Percentiles rank a stretch among this genome's conserved stretches.
These are phyloP conservation scores for Tolypocladium pustulatum DNA, from an alignment of 2,329 filamentous ascomycete genomes.

Conservation along the genomic window DNA sequence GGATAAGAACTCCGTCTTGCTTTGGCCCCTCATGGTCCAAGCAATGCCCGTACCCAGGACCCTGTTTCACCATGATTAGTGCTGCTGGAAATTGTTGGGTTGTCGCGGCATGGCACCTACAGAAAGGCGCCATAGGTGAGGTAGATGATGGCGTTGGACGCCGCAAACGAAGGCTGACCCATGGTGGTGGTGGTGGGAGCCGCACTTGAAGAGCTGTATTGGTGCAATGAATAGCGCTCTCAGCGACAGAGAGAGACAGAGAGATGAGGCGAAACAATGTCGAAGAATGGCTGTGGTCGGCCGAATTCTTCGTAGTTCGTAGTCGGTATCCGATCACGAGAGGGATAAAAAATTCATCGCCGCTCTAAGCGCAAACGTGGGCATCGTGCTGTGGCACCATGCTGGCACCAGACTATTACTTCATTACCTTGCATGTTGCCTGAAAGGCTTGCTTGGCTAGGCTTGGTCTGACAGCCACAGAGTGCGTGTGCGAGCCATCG, in stretches of 20 bases:
- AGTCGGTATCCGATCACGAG: not conserved
- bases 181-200: conserved; percentile 37
- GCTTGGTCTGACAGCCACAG: not conserved
- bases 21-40: conserved; percentile 50
- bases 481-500: not conserved
- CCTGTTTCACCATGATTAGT: conserved; percentile 28
- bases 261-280: not conserved
- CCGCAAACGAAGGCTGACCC: conserved; percentile 64
- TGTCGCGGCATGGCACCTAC: conserved; percentile 34
- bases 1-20: conserved; percentile 61
- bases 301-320: not conserved
- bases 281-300: not conserved
- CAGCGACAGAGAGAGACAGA: not conserved
- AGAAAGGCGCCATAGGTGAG: conserved; percentile 68
- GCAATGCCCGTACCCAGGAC: conserved; percentile 51
- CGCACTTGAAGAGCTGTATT: not conserved
- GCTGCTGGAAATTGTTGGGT: not conserved
- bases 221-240: not conserved
- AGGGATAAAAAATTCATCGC: not conserved
- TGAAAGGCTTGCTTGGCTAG: not conserved
- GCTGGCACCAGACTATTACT: not conserved
- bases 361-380: not conserved
- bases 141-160: conserved; percentile 78
- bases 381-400: not conserved
- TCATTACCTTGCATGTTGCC: not conserved